A percentile compares a stretch with the other conserved stretches of the same genome.
Evolutionary conservation across 2,329 filamentous ascomycete species (phyloP).

Genomic region (Paraconiothyrium sp.): DNA sequence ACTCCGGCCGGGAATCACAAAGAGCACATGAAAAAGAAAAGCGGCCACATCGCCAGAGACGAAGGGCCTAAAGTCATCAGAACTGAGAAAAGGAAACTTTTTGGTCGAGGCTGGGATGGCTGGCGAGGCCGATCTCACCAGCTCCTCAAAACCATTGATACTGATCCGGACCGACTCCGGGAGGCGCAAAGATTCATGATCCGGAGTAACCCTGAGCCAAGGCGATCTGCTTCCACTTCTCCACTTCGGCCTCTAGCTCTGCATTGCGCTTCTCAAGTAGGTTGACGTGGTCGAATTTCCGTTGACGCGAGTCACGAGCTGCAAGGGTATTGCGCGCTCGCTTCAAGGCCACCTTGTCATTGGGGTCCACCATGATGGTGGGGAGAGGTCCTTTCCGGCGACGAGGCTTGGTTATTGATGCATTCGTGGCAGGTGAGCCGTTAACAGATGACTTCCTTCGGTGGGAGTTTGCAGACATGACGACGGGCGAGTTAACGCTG

Average conservation of each 20-base stretch:
- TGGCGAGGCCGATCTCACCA: slow-evolving; percentile 45
- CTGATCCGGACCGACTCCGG: slow-evolving; percentile 34
- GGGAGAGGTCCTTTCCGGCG: slow-evolving; percentile 83
- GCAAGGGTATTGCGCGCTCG: slow-evolving; percentile 93
- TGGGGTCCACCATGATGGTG: slow-evolving; percentile 78
- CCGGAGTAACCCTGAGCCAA: slow-evolving; percentile 49
- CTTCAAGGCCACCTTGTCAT: slow-evolving; percentile 84
- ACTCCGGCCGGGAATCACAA: slow-evolving; percentile 34
- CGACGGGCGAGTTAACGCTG: slow-evolving; percentile 47
- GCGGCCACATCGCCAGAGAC: slow-evolving; percentile 3
- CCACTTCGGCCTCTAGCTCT: slow-evolving; percentile 66
- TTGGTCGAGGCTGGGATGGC: slow-evolving; percentile 39
- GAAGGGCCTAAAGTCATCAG: slow-evolving; percentile 13
- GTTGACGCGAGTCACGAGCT: slow-evolving; percentile 89
- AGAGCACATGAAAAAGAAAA: neutral
- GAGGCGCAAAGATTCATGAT: slow-evolving; percentile 44
- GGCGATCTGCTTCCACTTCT: slow-evolving; percentile 55
- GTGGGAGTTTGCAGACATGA: slow-evolving; percentile 44
- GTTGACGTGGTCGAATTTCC: slow-evolving; percentile 80
- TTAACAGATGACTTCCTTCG: slow-evolving; percentile 54
- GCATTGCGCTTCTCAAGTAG: slow-evolving; percentile 78
- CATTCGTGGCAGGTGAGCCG: slow-evolving; percentile 68
- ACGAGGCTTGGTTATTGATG: slow-evolving; percentile 74
- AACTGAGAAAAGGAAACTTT: slow-evolving; percentile 32
- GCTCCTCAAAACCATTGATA: slow-evolving; percentile 42